Evolutionary conservation across 495 filamentous ascomycete genomes (phyloP), one percentile per base, ranked within the genome.

Genomic region (Viridothelium virens): DNA sequence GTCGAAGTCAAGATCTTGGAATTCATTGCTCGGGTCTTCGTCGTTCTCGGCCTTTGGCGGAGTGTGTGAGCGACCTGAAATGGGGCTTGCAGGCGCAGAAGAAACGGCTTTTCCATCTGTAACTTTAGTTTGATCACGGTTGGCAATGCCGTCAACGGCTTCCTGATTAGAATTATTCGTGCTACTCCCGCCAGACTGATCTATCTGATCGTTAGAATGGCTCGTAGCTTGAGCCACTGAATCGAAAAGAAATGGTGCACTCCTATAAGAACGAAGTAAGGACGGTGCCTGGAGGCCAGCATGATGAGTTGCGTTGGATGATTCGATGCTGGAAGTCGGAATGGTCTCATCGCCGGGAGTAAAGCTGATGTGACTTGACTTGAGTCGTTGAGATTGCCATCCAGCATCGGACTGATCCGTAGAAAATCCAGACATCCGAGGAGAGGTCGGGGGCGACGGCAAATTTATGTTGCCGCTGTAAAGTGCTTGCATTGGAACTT

Each of bases 1-100:
- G n/a, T 69, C 69, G 33, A 69, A 47, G 12, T 73, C 74, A 25
- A 66, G 67, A 63, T 72, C 72, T 33, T 74, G 73, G 33, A 59
- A 36, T 36, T 72, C 70, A 31, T 74, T 73, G 33, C 66, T 12
- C 38, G 59, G 18, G 11, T 62, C 68, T 33, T 66, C 69, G 14
- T 62, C 33, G 44, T 50, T 63, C 39, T 37, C 70, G 14, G 66
- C 68, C 41, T 70, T 67, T 16, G 71, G 71, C 1, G 74, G 76
- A 31, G 69, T 63, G 4, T 75, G 74, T 3, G 75, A 76, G 10
- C 75, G 64, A 38, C 73, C 69, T 3, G 74, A 75, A 3, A 71
- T 66, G 6, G 76, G 76, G 62, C 76, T 78, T 2, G 75, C 74
- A 12, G 75, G 75, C 33, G 75, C 76, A 46, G 76, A 78, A 2